Evolutionary conservation across 2,329 filamentous ascomycete genomes (phyloP).

Genomic region (Paecilomyces fulvus): DNA sequence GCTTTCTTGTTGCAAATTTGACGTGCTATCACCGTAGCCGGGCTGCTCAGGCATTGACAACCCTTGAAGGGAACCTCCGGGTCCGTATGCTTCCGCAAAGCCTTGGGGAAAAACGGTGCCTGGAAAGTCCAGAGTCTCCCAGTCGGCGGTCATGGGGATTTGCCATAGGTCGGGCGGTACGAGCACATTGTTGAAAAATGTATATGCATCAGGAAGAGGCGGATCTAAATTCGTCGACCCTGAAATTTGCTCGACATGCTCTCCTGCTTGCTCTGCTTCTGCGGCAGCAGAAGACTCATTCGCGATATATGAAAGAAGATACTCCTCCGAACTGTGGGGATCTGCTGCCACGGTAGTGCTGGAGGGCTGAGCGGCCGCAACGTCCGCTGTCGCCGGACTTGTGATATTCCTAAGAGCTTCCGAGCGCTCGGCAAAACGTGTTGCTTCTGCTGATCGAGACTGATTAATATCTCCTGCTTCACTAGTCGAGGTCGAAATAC

Average conservation of each 20-base stretch:
- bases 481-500: background rate
- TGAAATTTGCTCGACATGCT: conserved; percentile 14
- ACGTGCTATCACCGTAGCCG: background rate
- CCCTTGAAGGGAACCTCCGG: background rate
- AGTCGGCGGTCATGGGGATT: conserved; percentile 83
- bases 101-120: conserved; percentile 13
- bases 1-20: background rate
- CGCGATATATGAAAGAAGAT: background rate
- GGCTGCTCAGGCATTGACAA: background rate
- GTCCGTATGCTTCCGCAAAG: background rate
- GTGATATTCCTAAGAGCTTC: background rate
- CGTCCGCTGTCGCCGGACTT: background rate
- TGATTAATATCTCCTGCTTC: background rate
- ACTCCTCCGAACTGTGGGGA: background rate
- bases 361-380: background rate
- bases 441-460: background rate
- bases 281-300: background rate
- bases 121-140: conserved; percentile 45
- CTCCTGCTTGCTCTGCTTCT: conserved; percentile 19
- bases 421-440: background rate
- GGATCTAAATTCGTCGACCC: conserved; percentile 9
- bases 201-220: conserved; percentile 10
- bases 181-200: conserved; percentile 8
- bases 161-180: conserved; percentile 56
- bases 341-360: background rate